Evolutionary conservation across 768 basidiomycete species (phyloP), one percentile per base, ranked within the genome.

Genomic region (Dendrothele bispora): DNA sequence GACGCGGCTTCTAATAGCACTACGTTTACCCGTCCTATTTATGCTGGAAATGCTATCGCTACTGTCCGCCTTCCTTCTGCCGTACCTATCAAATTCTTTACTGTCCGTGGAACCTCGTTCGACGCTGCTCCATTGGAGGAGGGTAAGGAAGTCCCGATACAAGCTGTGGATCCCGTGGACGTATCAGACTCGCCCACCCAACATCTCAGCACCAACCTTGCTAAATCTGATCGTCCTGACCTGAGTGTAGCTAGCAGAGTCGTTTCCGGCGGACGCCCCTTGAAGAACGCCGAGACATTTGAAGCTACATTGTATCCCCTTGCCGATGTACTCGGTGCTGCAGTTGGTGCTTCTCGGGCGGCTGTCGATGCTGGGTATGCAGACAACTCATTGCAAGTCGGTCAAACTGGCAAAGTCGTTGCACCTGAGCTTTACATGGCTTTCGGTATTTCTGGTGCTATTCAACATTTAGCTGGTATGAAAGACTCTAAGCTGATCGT

Each of bases 391-490:
- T 62, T 98, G 42, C 97, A 99, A 68, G 97, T 99, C n/a, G 97
- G 97, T 20, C 97, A 99, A 73, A 99, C 97, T 0, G 97, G 97
- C 46, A 98, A 98, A 69, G 89, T 99, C 28, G 95, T 98, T 35
- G 95, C 97, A 3, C 95, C 97, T 0, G 91, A 95, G 62, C 72
- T 99, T 44, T 99, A 99, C 69, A 80, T 98, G 68, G 97, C 97
- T 3, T 68, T 98, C 40, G 97, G 97, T 42, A 98, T 99, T 57
- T 97, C 94, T 7, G 97, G 97, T 15, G 97, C 97, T 12, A 99
- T 98, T 58, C 97, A 99, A 70, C 97, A 99, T 72, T 74, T 98
- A 46, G 97, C 97, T 18, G 97, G 97, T 7, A 99, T 98, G 97
- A 99, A 99, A 66, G 97, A 98, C 60, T 94, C 91, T 10, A 99